A percentile compares a stretch with the other conserved stretches of the same genome.
These are phyloP conservation scores for Zygosaccharomyces bisporus DNA, from an alignment of 805 yeast genomes.

Conservation along the genomic window DNA sequence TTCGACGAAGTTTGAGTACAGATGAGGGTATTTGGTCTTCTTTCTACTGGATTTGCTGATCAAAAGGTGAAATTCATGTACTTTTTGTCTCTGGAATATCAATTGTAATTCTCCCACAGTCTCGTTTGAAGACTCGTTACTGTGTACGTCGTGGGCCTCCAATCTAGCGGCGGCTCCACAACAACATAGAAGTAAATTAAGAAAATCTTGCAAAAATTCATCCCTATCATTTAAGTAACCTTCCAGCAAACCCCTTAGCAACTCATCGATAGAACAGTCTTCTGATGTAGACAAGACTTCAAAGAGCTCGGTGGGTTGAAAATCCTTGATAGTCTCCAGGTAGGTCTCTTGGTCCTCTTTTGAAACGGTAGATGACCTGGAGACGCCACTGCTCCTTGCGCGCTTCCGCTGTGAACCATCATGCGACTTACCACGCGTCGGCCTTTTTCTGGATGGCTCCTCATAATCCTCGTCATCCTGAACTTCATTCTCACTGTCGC, in stretches of 20 bases:
- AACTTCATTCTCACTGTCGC: slow-evolving; percentile 23
- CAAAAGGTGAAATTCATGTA: slow-evolving; percentile 66
- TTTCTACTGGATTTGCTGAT: slow-evolving; percentile 48
- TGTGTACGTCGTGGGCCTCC: slow-evolving; percentile 70
- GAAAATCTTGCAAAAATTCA: slow-evolving; percentile 53
- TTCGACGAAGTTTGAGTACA: slow-evolving; percentile 50
- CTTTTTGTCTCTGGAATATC: slow-evolving; percentile 53
- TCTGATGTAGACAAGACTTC: slow-evolving; percentile 49
- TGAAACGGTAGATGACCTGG: slow-evolving; percentile 13
- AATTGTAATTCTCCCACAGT: slow-evolving; percentile 71
- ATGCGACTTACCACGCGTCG: slow-evolving; percentile 7
- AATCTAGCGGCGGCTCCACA: slow-evolving; percentile 69
- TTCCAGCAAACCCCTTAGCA: slow-evolving; percentile 58
- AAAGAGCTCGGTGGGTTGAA: slow-evolving; percentile 47
- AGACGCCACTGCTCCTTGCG: not conserved
- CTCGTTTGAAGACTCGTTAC: slow-evolving; percentile 63
- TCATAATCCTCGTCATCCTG: slow-evolving; percentile 34
- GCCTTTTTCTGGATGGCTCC: slow-evolving; percentile 22
- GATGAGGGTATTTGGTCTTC: slow-evolving; percentile 38
- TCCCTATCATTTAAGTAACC: slow-evolving; percentile 43
- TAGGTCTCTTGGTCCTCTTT: slow-evolving; percentile 31
- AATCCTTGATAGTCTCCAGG: slow-evolving; percentile 41
- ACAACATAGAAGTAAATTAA: slow-evolving; percentile 65
- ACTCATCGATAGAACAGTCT: slow-evolving; percentile 47
- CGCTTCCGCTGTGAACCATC: slow-evolving; percentile 10